Evolutionary conservation across 2,329 filamentous ascomycete genomes (phyloP).

Genomic region (Fusarium pininemorale): DNA sequence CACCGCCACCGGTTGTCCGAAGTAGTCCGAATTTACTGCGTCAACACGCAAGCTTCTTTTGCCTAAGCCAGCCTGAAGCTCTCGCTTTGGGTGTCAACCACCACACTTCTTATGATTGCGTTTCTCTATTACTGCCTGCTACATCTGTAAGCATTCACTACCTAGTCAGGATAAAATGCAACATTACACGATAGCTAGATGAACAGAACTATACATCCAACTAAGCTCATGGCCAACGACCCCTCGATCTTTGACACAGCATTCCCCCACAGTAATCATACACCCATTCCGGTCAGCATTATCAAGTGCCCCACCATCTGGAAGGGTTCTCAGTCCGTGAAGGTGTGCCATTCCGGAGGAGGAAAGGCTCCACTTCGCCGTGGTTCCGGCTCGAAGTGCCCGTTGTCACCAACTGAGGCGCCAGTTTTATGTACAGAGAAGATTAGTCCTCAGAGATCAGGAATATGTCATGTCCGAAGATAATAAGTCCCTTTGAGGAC

Average conservation of each 20-base stretch:
- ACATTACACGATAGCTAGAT: not conserved
- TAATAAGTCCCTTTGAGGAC: conserved; percentile 7
- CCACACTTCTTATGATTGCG: conserved; percentile 6
- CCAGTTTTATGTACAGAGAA: not conserved
- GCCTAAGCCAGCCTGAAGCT: not conserved
- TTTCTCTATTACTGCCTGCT: conserved; percentile 30
- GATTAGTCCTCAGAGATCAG: not conserved
- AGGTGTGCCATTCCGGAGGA: conserved; percentile 13
- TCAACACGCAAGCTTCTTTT: conserved; percentile 27
- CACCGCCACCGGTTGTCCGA: not conserved
- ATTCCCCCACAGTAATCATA: conserved; percentile 8
- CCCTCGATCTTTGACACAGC: not conserved
- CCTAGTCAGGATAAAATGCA: not conserved
- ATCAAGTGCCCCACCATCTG: not conserved
- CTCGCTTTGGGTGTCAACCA: not conserved
- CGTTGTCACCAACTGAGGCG: not conserved
- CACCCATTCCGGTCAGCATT: not conserved
- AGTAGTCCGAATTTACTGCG: not conserved
- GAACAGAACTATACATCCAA: not conserved
- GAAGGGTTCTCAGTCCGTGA: conserved; percentile 3
- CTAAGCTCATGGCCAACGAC: not conserved
- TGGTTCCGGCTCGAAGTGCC: conserved; percentile 14
- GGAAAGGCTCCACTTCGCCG: conserved; percentile 20
- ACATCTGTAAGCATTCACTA: not conserved
- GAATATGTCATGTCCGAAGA: not conserved